Evolutionary conservation across 148 eudicot species (phyloP).

Genomic region (Oxyria digyna): DNA sequence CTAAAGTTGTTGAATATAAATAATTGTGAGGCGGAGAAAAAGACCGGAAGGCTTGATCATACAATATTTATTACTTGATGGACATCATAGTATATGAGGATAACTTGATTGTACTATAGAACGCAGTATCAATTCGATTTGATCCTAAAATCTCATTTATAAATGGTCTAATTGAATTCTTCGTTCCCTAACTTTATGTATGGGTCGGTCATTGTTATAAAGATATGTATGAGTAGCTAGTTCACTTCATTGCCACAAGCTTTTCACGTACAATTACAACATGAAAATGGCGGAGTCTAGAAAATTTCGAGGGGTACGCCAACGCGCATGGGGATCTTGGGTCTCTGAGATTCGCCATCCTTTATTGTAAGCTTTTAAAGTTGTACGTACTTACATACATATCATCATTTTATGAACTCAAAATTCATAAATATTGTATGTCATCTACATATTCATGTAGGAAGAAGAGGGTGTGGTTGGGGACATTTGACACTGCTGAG

Average conservation of each 20-base stretch:
- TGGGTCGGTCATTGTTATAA: too few relatives aligned
- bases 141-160: not conserved
- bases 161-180: too few relatives aligned
- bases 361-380: conserved; percentile 20
- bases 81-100: not conserved
- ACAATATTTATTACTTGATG: not conserved
- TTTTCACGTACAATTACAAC: not conserved
- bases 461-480: conserved; percentile 40
- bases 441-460: conserved; percentile 4
- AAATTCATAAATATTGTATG: not conserved
- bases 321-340: conserved; percentile 49
- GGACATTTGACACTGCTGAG: conserved; percentile 32
- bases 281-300: conserved; percentile 19
- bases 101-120: not conserved
- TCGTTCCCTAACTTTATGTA: too few relatives aligned
- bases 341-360: conserved; percentile 50
- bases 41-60: not conserved
- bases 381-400: not conserved
- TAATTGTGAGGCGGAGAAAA: conserved; percentile 4
- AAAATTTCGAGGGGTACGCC: conserved; percentile 38
- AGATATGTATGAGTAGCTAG: not conserved
- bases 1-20: not conserved
- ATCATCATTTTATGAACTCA: too few relatives aligned
- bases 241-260: not conserved
- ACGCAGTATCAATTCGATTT: not conserved